Conservation (phyloP, 2,329 filamentous ascomycete genomes). For the Chrysoporthe cubensis region DNA sequence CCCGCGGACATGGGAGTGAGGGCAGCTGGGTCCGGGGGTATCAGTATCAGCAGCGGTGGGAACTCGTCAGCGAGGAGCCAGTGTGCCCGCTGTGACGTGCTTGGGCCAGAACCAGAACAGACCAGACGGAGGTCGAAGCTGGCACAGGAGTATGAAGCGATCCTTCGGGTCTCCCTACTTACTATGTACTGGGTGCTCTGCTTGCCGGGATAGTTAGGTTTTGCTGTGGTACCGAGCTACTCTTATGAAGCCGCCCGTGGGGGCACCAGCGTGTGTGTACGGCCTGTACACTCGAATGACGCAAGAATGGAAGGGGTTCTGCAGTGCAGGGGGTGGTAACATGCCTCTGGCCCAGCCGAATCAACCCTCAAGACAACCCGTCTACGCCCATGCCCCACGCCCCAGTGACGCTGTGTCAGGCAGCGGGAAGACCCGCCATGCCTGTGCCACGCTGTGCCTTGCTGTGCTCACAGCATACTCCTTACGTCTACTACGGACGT, state of each 20-base stretch:
- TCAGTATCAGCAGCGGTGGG: too few relatives aligned
- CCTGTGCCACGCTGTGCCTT: background rate
- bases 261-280: background rate
- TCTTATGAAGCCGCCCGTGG: background rate
- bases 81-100: too few relatives aligned
- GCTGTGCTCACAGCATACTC: background rate
- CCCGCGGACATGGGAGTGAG: too few relatives aligned
- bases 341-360: background rate
- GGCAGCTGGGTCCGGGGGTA: too few relatives aligned
- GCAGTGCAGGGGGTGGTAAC: background rate
- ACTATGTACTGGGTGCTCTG: background rate
- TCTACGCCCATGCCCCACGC: too few relatives aligned
- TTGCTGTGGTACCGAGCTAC: too few relatives aligned
- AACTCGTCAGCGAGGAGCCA: too few relatives aligned
- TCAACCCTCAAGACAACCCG: background rate
- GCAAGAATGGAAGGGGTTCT: background rate
- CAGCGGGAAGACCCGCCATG: conserved; percentile 2
- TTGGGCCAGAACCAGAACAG: too few relatives aligned
- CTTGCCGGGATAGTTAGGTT: background rate
- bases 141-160: too few relatives aligned
- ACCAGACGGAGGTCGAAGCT: too few relatives aligned
- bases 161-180: background rate
- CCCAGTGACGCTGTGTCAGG: background rate
- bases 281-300: background rate
- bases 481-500: too few relatives aligned